phyloP scores from a whole-genome alignment of 768 basidiomycete species.

The Suillus cothurnatus region DNA sequence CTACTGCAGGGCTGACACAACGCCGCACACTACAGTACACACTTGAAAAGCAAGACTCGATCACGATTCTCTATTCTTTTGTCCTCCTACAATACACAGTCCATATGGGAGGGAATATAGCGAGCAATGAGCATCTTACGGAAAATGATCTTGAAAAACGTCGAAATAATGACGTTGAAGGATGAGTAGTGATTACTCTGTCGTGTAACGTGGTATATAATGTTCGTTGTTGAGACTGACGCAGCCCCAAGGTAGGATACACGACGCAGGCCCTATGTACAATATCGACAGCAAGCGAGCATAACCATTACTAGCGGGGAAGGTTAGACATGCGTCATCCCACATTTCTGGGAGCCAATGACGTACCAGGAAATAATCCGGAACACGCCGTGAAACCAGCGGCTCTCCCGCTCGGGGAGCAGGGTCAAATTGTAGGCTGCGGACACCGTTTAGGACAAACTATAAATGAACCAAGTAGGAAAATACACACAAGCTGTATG shows the following conservation, averaged over 20 bases:
- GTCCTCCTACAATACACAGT: constrained; percentile 3
- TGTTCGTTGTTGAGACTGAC: constrained; percentile 14
- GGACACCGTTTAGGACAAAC: background rate
- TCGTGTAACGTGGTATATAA: constrained; percentile 18
- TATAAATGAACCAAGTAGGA: constrained; percentile 8
- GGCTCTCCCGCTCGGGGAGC: constrained; percentile 99
- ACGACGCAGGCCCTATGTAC: constrained; percentile 28
- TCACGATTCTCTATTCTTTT: constrained; percentile 2
- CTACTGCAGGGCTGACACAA: background rate
- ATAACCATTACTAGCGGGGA: constrained; percentile 20
- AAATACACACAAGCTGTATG: constrained; percentile 82
- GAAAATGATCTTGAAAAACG: constrained; percentile 5
- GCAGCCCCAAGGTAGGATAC: constrained; percentile 20
- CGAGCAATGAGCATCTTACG: constrained; percentile 4
- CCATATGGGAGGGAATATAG: background rate
- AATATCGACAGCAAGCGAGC: constrained; percentile 16
- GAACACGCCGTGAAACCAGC: constrained; percentile 92
- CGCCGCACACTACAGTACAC: background rate
- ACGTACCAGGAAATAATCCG: constrained; percentile 90
- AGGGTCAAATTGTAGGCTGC: constrained; percentile 98
- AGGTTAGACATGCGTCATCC: constrained; percentile 2
- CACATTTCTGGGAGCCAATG: background rate
- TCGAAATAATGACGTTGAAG: background rate
- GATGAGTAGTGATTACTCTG: constrained; percentile 16
- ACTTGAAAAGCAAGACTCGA: background rate